phyloP scores from a whole-genome alignment of 1,139 yeast species.

The Candida sp. region DNA sequence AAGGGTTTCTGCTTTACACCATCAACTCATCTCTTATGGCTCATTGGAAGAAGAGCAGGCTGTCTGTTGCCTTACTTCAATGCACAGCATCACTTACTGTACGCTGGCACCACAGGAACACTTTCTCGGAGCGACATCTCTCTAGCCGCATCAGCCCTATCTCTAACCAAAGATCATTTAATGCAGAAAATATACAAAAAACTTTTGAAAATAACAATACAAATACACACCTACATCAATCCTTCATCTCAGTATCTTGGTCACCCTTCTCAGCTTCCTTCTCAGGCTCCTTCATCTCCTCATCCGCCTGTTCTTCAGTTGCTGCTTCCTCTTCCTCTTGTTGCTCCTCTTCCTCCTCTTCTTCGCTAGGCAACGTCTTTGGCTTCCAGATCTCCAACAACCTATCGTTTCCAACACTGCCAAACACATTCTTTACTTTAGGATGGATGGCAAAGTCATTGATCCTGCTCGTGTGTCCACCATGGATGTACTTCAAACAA shows the following conservation, averaged over 20 bases:
- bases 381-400: slow-evolving; percentile 61
- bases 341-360: slow-evolving; percentile 45
- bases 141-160: too few species aligned
- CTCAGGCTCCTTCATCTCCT: too few species aligned
- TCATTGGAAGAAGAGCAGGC: too few species aligned
- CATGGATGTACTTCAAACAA: slow-evolving; percentile 61
- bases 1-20: too few species aligned
- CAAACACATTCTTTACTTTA: slow-evolving; percentile 38
- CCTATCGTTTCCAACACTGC: slow-evolving; percentile 57
- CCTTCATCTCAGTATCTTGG: slow-evolving; percentile 1
- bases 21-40: too few species aligned
- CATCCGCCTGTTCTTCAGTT: slow-evolving; percentile 13
- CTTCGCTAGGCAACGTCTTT: slow-evolving; percentile 42
- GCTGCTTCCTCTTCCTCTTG: slow-evolving; percentile 31
- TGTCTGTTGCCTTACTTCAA: too few species aligned
- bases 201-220: neutral
- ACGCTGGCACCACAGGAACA: too few species aligned
- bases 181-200: neutral
- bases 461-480: slow-evolving; percentile 60
- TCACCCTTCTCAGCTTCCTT: too few species aligned
- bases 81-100: too few species aligned
- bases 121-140: too few species aligned
- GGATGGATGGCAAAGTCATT: slow-evolving; percentile 59
- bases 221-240: neutral
- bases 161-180: too few species aligned